Conservation (phyloP, 1,139 yeast species). For the Magnusiomyces paraingens region DNA sequence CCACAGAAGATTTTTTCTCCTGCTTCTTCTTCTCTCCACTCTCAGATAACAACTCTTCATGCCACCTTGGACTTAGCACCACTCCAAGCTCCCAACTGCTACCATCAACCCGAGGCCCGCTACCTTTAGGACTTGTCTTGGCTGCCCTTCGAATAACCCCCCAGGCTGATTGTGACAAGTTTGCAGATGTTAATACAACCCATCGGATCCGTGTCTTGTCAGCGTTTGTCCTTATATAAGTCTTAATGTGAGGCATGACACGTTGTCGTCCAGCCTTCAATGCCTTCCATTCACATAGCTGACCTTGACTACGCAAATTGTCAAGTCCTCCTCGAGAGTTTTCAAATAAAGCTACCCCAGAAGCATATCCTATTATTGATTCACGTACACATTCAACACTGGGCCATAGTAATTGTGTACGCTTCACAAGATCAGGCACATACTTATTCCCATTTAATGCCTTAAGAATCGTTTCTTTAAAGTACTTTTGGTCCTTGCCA, state of each 20-base stretch:
- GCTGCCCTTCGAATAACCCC: conserved; percentile 23
- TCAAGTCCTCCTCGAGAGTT: not conserved
- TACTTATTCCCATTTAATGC: conserved; percentile 20
- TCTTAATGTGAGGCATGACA: conserved; percentile 35
- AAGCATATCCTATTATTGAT: conserved; percentile 29
- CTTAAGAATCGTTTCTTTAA: conserved; percentile 18
- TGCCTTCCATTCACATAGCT: conserved; percentile 28
- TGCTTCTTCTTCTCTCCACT: not conserved
- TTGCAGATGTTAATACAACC: conserved; percentile 33
- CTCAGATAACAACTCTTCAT: not conserved
- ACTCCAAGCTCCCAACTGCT: conserved; percentile 33
- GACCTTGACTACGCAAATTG: conserved; percentile 7
- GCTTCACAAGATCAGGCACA: not conserved
- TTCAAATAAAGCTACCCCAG: conserved; percentile 30
- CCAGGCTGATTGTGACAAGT: conserved; percentile 35
- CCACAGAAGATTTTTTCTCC: conserved; percentile 3
- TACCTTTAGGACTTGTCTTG: not conserved
- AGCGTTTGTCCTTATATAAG: conserved; percentile 24
- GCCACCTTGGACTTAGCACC: conserved; percentile 22
- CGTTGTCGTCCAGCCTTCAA: conserved; percentile 26
- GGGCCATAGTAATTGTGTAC: conserved; percentile 28
- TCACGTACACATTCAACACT: conserved; percentile 27
- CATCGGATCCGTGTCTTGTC: conserved; percentile 23
- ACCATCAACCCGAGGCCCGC: not conserved
- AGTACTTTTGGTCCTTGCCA: conserved; percentile 23